phyloP scores from a whole-genome alignment of 2,329 filamentous ascomycete genomes.

The Phialemoniopsis sp. region DNA sequence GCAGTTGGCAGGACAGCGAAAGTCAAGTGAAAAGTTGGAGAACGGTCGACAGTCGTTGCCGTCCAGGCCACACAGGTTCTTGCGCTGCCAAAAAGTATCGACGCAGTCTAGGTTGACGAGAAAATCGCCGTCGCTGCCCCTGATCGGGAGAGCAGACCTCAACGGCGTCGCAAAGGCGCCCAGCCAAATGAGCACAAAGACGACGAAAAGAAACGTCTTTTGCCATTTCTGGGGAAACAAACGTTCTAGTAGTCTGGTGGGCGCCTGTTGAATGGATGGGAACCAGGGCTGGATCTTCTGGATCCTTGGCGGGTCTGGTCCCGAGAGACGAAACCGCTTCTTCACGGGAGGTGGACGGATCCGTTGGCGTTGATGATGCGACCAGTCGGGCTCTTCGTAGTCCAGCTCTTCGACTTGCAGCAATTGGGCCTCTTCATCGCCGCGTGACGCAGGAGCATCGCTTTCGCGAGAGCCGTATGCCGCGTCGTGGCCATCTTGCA shows the following conservation, averaged over 20 bases:
- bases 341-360: no score
- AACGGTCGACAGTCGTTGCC: conserved; percentile 57
- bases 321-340: not conserved
- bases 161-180: not conserved
- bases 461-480: no score
- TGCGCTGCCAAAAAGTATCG: conserved; percentile 50
- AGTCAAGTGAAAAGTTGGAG: conserved; percentile 48
- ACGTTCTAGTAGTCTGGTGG: not conserved
- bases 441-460: no score
- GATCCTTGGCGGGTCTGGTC: not conserved
- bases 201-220: not conserved
- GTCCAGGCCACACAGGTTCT: conserved; percentile 54
- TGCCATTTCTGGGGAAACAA: not conserved
- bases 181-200: not conserved
- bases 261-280: not conserved
- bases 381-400: no score
- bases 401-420: no score
- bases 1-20: conserved; percentile 58
- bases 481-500: no score
- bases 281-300: not conserved
- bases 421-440: no score
- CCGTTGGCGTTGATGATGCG: no score
- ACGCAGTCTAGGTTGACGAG: conserved; percentile 42
- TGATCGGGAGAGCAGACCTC: not conserved
- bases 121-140: not conserved